Evolutionary conservation across 106 monocot genomes (phyloP), one percentile per base, ranked within the genome.

Genomic region (Allium sativum): DNA sequence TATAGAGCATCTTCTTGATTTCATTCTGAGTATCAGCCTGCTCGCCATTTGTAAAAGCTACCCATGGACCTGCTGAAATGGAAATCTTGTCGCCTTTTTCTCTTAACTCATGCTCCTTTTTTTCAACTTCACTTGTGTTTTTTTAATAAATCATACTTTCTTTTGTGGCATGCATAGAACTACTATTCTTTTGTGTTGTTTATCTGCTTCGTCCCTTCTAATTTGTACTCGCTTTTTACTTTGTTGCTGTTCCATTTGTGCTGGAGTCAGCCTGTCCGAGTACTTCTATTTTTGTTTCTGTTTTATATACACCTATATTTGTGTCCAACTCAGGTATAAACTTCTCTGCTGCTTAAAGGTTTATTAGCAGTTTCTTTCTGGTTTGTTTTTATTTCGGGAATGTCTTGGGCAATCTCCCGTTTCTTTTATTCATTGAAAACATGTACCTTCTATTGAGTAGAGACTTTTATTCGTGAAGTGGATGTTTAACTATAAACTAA

Each of bases 1-100:
- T 79, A 5, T 73, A 74, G 21, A 90, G 68, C 11, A 73, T 77
- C 8, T 90, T 79, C 53, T 72, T 79, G 21, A 82, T 74, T 55
- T 77, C 82, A 40, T 72, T 68, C 46, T 72, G 74, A 48, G 66
- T 68, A 42, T 18, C 14, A 8, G 66, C 48, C 65, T 40, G 53
- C 8, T 59, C 73, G 8, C 44, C 61, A 41, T 53, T 22, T 10
- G 15, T 15, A 12, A 69, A 43, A 14, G 65, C 56, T 42, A 21
- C 17, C 8, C 52, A 17, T 40, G 83, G 62, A 18, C 61, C 45
- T 10, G 68, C 48, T 3, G 76, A 69, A 46, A 83, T 70, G 18
- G 66, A 45, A 48, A 83, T 66, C 45, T 64, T 83, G 31, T 61
- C 60, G 43, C 56, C 42, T 16, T 55, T 40, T 5, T 48, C 11